phyloP scores from a whole-genome alignment of 768 basidiomycete genomes.

The Tricholoma bakamatsutake region DNA sequence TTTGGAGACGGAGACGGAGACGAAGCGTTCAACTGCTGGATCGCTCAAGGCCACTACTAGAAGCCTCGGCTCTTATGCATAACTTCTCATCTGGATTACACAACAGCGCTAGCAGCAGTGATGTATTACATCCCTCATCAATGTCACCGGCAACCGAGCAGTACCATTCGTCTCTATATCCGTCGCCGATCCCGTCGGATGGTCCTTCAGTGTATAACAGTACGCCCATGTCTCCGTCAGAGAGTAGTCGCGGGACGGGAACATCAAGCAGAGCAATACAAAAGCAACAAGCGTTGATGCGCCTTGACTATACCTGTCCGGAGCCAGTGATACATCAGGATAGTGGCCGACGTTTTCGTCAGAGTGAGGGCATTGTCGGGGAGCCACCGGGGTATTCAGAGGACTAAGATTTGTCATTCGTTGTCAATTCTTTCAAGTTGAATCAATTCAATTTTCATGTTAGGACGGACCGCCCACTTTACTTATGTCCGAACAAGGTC shows the following conservation, averaged over 20 bases:
- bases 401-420: background rate
- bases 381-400: background rate
- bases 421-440: too few relatives aligned
- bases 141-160: background rate
- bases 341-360: background rate
- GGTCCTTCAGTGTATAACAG: background rate
- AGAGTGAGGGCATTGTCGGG: background rate
- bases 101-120: background rate
- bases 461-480: too few relatives aligned
- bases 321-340: background rate
- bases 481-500: too few relatives aligned
- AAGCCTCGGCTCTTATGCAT: background rate
- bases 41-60: background rate
- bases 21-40: background rate
- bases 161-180: background rate
- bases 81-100: background rate
- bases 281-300: background rate
- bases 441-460: too few relatives aligned
- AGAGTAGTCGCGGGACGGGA: background rate
- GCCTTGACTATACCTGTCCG: background rate
- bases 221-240: background rate
- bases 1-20: background rate
- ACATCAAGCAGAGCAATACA: background rate
- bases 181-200: background rate
- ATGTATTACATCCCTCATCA: background rate